phyloP scores from a whole-genome alignment of 257 asterid genomes.

The Solanum piurae region DNA sequence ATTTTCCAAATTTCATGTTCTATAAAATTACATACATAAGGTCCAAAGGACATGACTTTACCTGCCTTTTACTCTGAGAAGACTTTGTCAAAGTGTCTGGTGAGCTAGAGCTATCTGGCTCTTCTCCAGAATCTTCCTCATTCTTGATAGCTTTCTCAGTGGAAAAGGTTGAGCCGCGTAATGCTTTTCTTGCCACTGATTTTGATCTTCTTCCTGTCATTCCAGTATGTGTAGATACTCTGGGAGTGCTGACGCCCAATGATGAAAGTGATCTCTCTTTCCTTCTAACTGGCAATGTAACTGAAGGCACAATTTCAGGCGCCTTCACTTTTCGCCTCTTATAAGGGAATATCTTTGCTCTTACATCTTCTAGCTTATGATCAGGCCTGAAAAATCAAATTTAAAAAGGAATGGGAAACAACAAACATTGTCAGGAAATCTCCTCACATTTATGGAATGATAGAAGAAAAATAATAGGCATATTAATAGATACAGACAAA shows the following conservation, averaged over 20 bases:
- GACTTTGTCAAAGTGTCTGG: conserved; percentile 51
- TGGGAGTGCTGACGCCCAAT: conserved; percentile 84
- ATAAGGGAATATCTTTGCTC: conserved; percentile 79
- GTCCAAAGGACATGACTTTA: conserved; percentile 14
- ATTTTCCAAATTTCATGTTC: not conserved
- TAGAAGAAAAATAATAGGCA: not conserved
- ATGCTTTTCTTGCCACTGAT: conserved; percentile 65
- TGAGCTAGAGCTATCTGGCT: conserved; percentile 72
- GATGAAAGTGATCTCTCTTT: conserved; percentile 96
- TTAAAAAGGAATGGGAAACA: not conserved
- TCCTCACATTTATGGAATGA: not conserved
- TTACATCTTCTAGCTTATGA: conserved; percentile 83
- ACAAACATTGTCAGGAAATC: not conserved
- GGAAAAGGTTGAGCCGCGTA: conserved; percentile 64
- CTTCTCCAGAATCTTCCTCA: conserved; percentile 57
- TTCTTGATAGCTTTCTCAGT: conserved; percentile 62
- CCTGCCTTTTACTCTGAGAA: conserved; percentile 58
- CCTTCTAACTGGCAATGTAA: conserved; percentile 78
- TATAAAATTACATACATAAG: not conserved
- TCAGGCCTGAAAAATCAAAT: conserved; percentile 53
- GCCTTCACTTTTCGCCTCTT: conserved; percentile 64
- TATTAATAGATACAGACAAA: not conserved
- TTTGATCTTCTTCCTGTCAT: conserved; percentile 88
- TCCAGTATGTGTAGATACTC: conserved; percentile 73
- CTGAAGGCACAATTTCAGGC: conserved; percentile 52